Conservation (phyloP, 1,284 basidiomycete species). For the Ganoderma lucidum region DNA sequence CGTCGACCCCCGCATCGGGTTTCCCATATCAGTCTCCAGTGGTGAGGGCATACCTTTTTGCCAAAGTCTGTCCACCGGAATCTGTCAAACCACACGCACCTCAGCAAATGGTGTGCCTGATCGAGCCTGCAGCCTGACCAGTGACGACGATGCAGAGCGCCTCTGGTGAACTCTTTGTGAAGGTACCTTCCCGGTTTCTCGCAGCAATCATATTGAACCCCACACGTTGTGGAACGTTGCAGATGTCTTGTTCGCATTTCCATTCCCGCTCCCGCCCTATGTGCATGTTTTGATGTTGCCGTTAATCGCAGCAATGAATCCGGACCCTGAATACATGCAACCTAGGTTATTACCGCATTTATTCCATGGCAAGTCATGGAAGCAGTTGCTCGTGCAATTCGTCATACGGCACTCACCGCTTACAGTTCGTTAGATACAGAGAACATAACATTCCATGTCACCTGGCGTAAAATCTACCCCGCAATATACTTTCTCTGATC, state of each 20-base stretch:
- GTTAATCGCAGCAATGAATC: background rate
- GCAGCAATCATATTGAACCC: background rate
- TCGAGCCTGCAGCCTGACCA: background rate
- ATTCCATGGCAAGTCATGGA: background rate
- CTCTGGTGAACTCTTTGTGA: background rate
- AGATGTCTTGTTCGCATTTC: constrained; percentile 1
- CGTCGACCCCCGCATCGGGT: constrained; percentile 6
- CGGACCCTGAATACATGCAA: background rate
- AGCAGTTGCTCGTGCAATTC: constrained; percentile 2
- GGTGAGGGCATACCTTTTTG: background rate
- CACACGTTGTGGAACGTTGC: background rate
- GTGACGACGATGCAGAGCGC: background rate
- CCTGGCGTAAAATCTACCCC: background rate
- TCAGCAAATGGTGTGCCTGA: constrained; percentile 6
- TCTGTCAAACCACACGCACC: constrained; percentile 24
- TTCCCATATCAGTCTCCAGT: background rate
- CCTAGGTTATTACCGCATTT: constrained; percentile 3
- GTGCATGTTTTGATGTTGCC: background rate
- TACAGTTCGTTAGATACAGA: background rate
- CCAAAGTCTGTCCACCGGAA: constrained; percentile 24
- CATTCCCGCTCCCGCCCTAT: background rate
- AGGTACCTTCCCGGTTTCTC: background rate
- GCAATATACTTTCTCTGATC: background rate
- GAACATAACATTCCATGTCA: background rate
- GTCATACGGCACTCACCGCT: background rate